A percentile compares a stretch with the other conserved stretches of the same genome.
These are phyloP conservation scores for Helotiales sp. DNA, from an alignment of 2,329 filamentous ascomycete genomes.

Conservation along the genomic window DNA sequence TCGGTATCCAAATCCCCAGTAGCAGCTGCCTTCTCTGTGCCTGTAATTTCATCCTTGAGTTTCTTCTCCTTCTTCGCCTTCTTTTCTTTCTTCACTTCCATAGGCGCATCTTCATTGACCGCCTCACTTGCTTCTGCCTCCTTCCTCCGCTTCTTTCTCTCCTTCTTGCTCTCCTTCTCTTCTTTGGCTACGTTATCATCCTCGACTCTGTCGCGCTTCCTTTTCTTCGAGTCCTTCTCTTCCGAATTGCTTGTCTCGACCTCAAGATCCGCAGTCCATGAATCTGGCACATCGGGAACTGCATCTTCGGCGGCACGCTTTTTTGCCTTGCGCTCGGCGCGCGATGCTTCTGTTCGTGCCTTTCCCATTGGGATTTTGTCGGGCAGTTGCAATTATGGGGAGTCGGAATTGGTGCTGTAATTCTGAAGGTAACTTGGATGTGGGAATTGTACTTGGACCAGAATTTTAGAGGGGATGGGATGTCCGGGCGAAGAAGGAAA, in stretches of 20 bases:
- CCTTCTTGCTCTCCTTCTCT: slow-evolving; percentile 32
- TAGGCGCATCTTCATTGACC: slow-evolving; percentile 13
- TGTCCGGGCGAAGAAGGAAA: no score
- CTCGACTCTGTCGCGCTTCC: slow-evolving; percentile 30
- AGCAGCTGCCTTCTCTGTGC: slow-evolving; percentile 20
- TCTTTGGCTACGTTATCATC: slow-evolving; percentile 25
- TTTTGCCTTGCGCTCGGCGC: slow-evolving; percentile 44
- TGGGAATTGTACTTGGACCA: no score
- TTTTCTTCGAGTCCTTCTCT: slow-evolving; percentile 31
- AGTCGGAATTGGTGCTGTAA: no score
- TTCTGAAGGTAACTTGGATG: no score
- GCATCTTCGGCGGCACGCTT: slow-evolving; percentile 43
- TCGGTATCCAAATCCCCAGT: slow-evolving; percentile 13
- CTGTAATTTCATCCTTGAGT: slow-evolving; percentile 16
- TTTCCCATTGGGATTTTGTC: slow-evolving; percentile 34
- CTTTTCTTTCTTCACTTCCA: slow-evolving; percentile 29
- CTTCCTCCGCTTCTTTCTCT: slow-evolving; percentile 27
- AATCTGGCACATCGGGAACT: slow-evolving; percentile 43
- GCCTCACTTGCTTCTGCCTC: slow-evolving; percentile 19
- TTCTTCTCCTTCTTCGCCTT: slow-evolving; percentile 25
- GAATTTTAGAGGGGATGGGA: no score
- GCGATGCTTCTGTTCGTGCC: slow-evolving; percentile 34
- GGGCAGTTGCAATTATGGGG: neutral
- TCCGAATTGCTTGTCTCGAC: slow-evolving; percentile 31
- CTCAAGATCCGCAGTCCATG: slow-evolving; percentile 35